Conservation (phyloP, 306 rosid genomes). For the Elaeagnus macrophylla region DNA sequence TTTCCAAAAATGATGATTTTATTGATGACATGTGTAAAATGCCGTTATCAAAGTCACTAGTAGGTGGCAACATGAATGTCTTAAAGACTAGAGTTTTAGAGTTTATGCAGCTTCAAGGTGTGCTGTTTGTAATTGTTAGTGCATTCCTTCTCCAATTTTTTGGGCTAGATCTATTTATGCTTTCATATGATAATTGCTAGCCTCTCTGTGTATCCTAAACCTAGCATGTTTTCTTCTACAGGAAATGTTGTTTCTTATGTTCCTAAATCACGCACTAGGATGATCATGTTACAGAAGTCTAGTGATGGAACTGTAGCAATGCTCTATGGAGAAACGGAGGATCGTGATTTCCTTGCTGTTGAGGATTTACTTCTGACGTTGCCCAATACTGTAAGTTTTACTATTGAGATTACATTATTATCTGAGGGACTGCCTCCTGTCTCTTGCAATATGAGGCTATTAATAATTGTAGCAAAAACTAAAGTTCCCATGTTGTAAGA, state of each 20-base stretch:
- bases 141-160: neutral
- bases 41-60: constrained; percentile 66
- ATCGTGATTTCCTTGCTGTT: constrained; percentile 30
- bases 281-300: constrained; percentile 84
- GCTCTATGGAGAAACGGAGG: constrained; percentile 63
- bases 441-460: neutral
- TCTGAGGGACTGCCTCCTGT: constrained; percentile 12
- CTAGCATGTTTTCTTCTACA: constrained; percentile 31
- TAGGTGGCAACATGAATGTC: constrained; percentile 73
- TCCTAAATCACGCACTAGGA: constrained; percentile 42
- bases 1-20: constrained; percentile 44
- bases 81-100: constrained; percentile 59
- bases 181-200: constrained; percentile 15
- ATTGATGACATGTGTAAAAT: constrained; percentile 44
- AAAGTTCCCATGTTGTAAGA: too few relatives aligned
- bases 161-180: neutral
- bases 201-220: constrained; percentile 19
- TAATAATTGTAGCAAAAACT: neutral
- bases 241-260: constrained; percentile 42
- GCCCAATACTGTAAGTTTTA: constrained; percentile 78
- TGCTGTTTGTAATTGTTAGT: constrained; percentile 14
- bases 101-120: constrained; percentile 62
- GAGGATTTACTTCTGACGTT: constrained; percentile 81
- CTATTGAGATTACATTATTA: constrained; percentile 2
- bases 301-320: constrained; percentile 86